Conservation (phyloP, 441 rosid genomes). For the Populus tomentosa region DNA sequence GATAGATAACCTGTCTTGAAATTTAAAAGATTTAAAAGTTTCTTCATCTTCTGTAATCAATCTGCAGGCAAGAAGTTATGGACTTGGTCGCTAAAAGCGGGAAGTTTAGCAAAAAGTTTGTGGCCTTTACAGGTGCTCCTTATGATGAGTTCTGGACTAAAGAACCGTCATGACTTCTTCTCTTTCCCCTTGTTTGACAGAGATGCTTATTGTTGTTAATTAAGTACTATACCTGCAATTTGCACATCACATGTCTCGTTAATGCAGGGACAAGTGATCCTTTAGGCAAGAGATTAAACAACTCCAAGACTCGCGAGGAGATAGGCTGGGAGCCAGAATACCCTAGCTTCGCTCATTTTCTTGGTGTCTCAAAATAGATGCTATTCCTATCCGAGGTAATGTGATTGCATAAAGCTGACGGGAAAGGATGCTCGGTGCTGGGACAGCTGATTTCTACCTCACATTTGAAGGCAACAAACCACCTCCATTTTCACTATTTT, state of each 20-base stretch:
- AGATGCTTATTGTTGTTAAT: not conserved
- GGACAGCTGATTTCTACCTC: not conserved
- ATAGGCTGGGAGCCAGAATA: constrained; percentile 88
- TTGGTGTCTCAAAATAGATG: constrained; percentile 50
- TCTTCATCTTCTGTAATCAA: not conserved
- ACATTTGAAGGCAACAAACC: not conserved
- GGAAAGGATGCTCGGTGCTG: not conserved
- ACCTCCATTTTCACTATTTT: not conserved
- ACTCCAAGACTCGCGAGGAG: constrained; percentile 60
- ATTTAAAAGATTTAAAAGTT: not conserved
- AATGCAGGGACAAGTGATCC: constrained; percentile 72
- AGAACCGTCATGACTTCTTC: not conserved
- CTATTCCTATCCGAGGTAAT: not conserved
- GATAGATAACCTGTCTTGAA: not conserved
- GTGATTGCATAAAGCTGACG: not conserved
- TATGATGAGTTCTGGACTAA: not conserved
- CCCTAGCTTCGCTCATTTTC: constrained; percentile 70
- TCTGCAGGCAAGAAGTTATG: constrained; percentile 83
- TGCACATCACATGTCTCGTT: not conserved
- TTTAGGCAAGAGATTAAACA: constrained; percentile 80
- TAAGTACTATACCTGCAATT: not conserved
- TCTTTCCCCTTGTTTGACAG: not conserved
- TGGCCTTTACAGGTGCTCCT: constrained; percentile 61
- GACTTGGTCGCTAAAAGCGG: constrained; percentile 71
- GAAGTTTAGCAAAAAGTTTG: constrained; percentile 59